Conservation (phyloP, 345 rosid genomes). For the Salix viminalis region DNA sequence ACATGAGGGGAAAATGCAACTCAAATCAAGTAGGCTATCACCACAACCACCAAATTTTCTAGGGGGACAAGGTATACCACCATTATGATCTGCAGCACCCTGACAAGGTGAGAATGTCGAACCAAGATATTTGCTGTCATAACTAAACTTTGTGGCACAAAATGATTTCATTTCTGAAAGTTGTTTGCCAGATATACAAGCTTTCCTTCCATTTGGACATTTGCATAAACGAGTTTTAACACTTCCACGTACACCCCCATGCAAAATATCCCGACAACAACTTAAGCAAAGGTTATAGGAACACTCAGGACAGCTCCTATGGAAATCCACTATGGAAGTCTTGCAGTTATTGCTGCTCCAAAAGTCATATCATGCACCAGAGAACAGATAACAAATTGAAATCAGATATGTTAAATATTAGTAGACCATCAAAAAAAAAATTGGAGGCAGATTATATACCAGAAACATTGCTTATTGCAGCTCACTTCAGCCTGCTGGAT, state of each 20-base stretch:
- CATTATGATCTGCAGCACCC: constrained; percentile 30
- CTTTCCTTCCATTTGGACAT: constrained; percentile 33
- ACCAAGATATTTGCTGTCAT: constrained; percentile 22
- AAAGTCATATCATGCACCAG: constrained; percentile 26
- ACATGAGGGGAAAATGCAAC: constrained; percentile 43
- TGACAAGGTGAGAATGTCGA: constrained; percentile 29
- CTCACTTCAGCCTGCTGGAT: constrained; percentile 42
- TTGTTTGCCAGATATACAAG: constrained; percentile 23
- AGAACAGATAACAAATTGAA: constrained; percentile 16
- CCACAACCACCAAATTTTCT: constrained; percentile 62
- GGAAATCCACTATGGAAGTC: constrained; percentile 54
- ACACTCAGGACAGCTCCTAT: constrained; percentile 65
- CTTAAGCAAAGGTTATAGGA: constrained; percentile 59
- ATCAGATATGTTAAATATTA: constrained; percentile 10
- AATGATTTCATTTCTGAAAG: constrained; percentile 28
- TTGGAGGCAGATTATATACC: constrained; percentile 43
- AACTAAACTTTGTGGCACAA: constrained; percentile 20
- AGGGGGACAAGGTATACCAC: constrained; percentile 47
- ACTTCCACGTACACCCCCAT: constrained; percentile 38
- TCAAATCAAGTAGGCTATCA: constrained; percentile 45
- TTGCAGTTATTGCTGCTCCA: constrained; percentile 52
- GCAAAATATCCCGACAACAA: constrained; percentile 49
- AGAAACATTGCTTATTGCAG: constrained; percentile 41
- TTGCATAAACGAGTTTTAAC: constrained; percentile 32
- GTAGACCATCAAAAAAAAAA: neutral